Evolutionary conservation across 768 basidiomycete species (phyloP), one percentile per base, ranked within the genome.

Genomic region (Tricholomella constricta): DNA sequence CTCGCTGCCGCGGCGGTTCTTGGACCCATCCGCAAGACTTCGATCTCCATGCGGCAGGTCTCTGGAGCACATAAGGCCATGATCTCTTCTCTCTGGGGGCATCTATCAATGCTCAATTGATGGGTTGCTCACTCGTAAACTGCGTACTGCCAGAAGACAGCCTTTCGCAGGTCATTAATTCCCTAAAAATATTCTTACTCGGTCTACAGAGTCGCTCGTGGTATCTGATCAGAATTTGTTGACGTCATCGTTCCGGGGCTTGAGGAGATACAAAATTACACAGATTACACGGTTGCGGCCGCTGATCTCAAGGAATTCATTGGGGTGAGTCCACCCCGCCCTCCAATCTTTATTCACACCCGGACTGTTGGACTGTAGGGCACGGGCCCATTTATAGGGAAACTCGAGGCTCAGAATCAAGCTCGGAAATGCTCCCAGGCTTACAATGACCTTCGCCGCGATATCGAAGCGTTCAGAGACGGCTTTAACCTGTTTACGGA

Each of bases 201-300:
- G 6, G 6, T 20, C 11, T 6, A 19, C 11, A 40, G 20, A 40
- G 6, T 11, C 14, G 23, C 20, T 22, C 20, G 23, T 22, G 8
- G 6, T 3, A 40, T 6, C 9, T 22, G 42, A n/a, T 26, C n/a
- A 49, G 48, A 49, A 19, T 49, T 49, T 22, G 1, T 56, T 14
- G 45, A 59, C 25, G 54, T 56, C 12, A 52, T 56, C 34, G 42
- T 59, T 38, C 55, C 55, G 2, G 45, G 25, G 15, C 45, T 59
- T 7, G 55, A 53, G 20, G 45, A 49, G 19, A 25, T 54, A 10
- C 29, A 38, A 12, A 36, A 29, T 14, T 12, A 48, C 7, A 7
- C 34, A 15, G 52, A 54, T 8, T 54, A 43, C 22, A 56, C 26
- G n/a, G 48, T 48, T 27, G 55, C 48, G 0, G 34, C 25, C 2